Conservation (phyloP, 495 filamentous ascomycete species). For the Neurospora sp. region DNA sequence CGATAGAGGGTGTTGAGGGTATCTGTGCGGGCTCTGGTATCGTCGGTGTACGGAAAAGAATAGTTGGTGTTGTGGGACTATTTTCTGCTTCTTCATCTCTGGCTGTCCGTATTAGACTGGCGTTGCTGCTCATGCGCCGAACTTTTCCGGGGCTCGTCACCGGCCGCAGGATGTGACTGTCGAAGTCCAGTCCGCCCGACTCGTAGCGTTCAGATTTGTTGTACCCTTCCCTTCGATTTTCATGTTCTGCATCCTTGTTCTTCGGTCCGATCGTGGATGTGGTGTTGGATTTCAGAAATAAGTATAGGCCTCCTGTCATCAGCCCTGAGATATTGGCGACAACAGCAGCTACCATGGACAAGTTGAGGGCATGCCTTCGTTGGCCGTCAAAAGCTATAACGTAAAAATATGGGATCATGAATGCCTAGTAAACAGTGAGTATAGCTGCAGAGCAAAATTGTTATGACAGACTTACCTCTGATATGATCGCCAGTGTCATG, state of each 20-base stretch:
- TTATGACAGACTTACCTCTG: conserved; percentile 23
- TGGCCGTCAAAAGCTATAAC: conserved; percentile 22
- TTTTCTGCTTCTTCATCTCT: conserved; percentile 18
- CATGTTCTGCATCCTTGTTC: conserved; percentile 31
- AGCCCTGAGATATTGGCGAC: conserved; percentile 39
- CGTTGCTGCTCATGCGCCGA: conserved; percentile 25
- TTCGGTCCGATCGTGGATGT: conserved; percentile 29
- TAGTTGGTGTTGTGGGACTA: conserved; percentile 14
- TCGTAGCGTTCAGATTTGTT: conserved; percentile 15
- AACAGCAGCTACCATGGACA: conserved; percentile 37
- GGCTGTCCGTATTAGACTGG: conserved; percentile 16
- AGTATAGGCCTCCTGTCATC: conserved; percentile 36
- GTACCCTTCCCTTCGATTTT: conserved; percentile 24
- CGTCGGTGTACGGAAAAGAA: conserved; percentile 15
- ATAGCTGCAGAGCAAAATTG: neutral
- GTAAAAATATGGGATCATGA: conserved; percentile 38
- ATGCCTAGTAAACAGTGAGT: conserved; percentile 18
- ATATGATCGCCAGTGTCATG: conserved; percentile 28
- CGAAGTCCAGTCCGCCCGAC: conserved; percentile 15
- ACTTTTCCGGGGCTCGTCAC: conserved; percentile 15
- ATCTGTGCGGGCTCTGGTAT: conserved; percentile 22
- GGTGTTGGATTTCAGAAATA: conserved; percentile 37
- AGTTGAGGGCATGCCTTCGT: conserved; percentile 17
- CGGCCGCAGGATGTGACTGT: conserved; percentile 22
- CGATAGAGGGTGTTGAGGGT: conserved; percentile 8